Conservation (phyloP, 1,284 basidiomycete species). For the Sphaerobolus stellatus region DNA sequence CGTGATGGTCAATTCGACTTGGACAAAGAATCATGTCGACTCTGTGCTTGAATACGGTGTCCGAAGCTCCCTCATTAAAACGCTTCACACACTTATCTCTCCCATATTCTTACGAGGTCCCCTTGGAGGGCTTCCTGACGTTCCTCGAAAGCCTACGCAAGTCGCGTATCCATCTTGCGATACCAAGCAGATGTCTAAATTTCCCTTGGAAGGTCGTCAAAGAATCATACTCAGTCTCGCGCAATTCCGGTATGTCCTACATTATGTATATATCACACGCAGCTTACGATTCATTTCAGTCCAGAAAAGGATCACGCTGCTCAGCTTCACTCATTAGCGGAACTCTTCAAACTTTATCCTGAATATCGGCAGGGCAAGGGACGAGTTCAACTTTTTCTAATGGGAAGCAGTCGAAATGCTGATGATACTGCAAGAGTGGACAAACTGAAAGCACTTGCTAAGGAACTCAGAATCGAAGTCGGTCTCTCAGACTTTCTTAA, state of each 20-base stretch:
- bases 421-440: constrained; percentile 74
- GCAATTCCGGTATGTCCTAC: constrained; percentile 74
- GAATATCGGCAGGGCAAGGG: constrained; percentile 42
- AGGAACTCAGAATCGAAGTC: constrained; percentile 67
- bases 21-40: constrained; percentile 88
- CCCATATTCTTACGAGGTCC: constrained; percentile 20
- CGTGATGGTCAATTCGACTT: constrained; percentile 92
- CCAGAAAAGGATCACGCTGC: constrained; percentile 94
- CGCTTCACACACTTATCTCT: constrained; percentile 29
- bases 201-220: constrained; percentile 62
- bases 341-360: constrained; percentile 60
- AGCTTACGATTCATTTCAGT: constrained; percentile 35
- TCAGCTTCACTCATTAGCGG: constrained; percentile 73
- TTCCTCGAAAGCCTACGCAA: constrained; percentile 30
- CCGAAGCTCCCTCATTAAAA: constrained; percentile 33
- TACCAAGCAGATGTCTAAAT: constrained; percentile 66
- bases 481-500: constrained; percentile 16
- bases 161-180: constrained; percentile 94
- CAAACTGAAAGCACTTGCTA: constrained; percentile 57
- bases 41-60: constrained; percentile 55
- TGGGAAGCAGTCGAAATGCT: constrained; percentile 83
- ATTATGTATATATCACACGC: not conserved
- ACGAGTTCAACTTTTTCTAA: constrained; percentile 61
- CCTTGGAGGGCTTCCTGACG: constrained; percentile 21
- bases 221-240: constrained; percentile 83